phyloP scores from a whole-genome alignment of 768 basidiomycete genomes.

The Podaxis sp. region DNA sequence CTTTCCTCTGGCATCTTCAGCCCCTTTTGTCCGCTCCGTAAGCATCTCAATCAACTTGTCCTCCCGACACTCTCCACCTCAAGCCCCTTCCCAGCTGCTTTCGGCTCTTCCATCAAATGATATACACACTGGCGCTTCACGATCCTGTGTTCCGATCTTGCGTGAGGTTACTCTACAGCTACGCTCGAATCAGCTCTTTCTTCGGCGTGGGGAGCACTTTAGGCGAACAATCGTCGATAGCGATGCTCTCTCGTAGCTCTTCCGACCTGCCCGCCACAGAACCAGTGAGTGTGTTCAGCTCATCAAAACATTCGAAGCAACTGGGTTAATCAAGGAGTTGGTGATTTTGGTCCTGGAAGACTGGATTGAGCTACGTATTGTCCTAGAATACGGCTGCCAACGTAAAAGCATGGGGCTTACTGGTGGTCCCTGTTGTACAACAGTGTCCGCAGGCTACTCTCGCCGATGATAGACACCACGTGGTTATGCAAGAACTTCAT shows the following conservation, averaged over 20 bases:
- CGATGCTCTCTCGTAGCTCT: conserved; percentile 85
- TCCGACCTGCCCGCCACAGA: conserved; percentile 98
- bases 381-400: conserved; percentile 98
- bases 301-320: conserved; percentile 90
- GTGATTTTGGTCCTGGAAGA: conserved; percentile 97
- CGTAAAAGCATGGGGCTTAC: conserved; percentile 89
- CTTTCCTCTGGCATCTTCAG: too few species aligned
- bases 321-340: conserved; percentile 90
- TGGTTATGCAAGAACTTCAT: conserved; percentile 28
- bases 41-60: too few species aligned
- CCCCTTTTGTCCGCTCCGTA: too few species aligned
- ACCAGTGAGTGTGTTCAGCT: conserved; percentile 95
- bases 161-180: conserved; percentile 76
- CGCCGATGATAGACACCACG: conserved; percentile 52
- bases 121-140: too few species aligned
- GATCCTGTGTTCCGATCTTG: too few species aligned
- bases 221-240: conserved; percentile 82
- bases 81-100: conserved; percentile 19
- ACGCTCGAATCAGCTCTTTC: conserved; percentile 96
- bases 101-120: too few species aligned
- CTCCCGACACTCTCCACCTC: too few species aligned
- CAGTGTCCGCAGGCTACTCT: conserved; percentile 76
- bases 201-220: conserved; percentile 90
- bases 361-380: conserved; percentile 58
- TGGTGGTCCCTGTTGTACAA: conserved; percentile 91